Evolutionary conservation across 2,329 filamentous ascomycete genomes (phyloP).

Genomic region (Phoma herbarum): DNA sequence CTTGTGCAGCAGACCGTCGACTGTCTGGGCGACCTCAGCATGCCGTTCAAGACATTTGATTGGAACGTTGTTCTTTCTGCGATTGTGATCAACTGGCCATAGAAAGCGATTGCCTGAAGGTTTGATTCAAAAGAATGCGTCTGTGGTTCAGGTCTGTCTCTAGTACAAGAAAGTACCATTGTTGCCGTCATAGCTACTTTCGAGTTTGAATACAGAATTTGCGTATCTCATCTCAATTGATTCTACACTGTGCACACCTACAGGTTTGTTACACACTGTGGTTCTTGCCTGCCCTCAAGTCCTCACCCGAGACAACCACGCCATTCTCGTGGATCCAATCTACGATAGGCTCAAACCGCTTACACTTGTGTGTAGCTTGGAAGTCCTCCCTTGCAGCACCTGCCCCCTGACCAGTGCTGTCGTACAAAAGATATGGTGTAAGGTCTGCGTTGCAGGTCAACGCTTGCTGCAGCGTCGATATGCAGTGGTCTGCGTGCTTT

Average conservation of each 20-base stretch:
- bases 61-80: no score
- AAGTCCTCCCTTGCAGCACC: not conserved
- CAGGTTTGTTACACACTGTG: not conserved
- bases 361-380: not conserved
- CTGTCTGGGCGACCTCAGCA: no score
- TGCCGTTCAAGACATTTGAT: no score
- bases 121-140: no score
- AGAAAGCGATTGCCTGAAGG: no score
- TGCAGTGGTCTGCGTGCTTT: not conserved
- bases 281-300: not conserved
- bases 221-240: not conserved
- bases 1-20: no score
- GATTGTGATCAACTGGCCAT: no score
- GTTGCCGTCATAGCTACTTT: no score
- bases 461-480: not conserved
- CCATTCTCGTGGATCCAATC: not conserved
- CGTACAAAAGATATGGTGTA: not conserved
- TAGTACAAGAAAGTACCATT: no score
- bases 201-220: no score
- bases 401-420: not conserved
- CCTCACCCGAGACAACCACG: not conserved
- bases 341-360: not conserved
- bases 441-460: slow-evolving; percentile 1
- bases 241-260: not conserved
- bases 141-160: no score